Evolutionary conservation across 148 eudicot genomes (phyloP).

Genomic region (Dysphania ambrosioides): DNA sequence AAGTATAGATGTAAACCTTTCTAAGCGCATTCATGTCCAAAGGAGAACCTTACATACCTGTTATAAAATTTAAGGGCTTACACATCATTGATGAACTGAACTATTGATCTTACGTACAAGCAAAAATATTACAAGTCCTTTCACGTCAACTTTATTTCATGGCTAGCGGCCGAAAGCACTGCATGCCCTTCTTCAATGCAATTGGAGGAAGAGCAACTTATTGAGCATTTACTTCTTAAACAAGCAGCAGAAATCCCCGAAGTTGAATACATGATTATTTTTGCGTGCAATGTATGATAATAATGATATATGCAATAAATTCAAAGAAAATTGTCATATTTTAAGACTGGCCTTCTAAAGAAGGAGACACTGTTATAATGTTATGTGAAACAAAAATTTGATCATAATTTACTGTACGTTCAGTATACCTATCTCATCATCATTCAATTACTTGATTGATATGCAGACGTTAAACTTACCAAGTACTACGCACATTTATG

Average conservation of each 20-base stretch:
- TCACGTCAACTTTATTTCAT: neutral
- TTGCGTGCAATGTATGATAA: neutral
- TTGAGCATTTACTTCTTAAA: neutral
- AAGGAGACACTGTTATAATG: neutral
- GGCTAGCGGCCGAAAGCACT: neutral
- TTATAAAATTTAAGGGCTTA: neutral
- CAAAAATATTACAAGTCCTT: neutral
- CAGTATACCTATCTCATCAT: neutral
- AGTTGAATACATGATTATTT: neutral
- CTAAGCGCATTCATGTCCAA: too few species aligned
- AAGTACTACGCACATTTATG: constrained; percentile 11
- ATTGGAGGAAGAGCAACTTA: neutral
- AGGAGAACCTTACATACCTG: too few species aligned
- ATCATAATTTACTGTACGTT: neutral
- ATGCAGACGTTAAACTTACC: neutral
- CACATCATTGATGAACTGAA: neutral
- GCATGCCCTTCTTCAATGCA: neutral
- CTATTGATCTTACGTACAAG: neutral
- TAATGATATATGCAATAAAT: too few species aligned
- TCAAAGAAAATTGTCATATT: too few species aligned
- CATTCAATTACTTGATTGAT: constrained; percentile 9
- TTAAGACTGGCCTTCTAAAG: neutral
- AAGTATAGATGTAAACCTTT: too few species aligned
- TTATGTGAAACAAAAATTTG: neutral
- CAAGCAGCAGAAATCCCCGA: neutral